Evolutionary conservation across 2,329 filamentous ascomycete genomes (phyloP), one percentile per base, ranked within the genome.

Genomic region (Penicillium brevicompactum): DNA sequence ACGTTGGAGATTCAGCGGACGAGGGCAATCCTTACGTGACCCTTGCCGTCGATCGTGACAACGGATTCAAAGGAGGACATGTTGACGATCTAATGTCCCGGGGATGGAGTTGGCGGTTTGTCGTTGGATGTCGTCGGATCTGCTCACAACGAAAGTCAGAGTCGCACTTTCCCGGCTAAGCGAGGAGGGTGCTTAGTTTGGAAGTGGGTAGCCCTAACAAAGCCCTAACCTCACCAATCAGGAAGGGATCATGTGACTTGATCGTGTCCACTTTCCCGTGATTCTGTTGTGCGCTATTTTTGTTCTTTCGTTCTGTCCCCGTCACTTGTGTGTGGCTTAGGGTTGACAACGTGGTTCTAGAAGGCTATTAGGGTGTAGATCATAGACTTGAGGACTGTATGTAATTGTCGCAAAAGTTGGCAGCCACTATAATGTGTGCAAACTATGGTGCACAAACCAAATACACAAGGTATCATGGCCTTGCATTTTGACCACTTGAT

Each of bases 11-110:
- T 27, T 13, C n/a, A n/a, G 34, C 34, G n/a, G 34, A 37, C 13
- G 34, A 37, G 34, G 34, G 34, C 34, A 37, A 37, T n/a, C 11
- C 34, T 37, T 37, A 37, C 34, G 34, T 37, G 34, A 37, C 94
- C 94, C 89, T 99, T 99, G 91, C 92, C 94, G 88, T 99, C 94
- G 80, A 99, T 96, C 84, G 97, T 90, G 84, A 97, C 84, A 76
- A 86, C 83, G 76, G 84, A 82, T 74, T 87, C 84, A 78, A 84
- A 85, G 74, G 82, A 79, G 79, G 84, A 86, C 84, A 87, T 87
- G 78, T 77, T 85, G 78, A 70, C 73, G 69, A 73, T 70, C 68
- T 67, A 71, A 71, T 74, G 68, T 70, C 70, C 71, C 70, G 71
- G 66, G 69, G 69, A 70, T 71, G 70, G 70, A 69, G 75, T 76